Percentiles rank a stretch among this genome's conserved stretches.
These are phyloP conservation scores for Agaricus sinodeliciosus DNA, from an alignment of 768 basidiomycete genomes.

Conservation along the genomic window DNA sequence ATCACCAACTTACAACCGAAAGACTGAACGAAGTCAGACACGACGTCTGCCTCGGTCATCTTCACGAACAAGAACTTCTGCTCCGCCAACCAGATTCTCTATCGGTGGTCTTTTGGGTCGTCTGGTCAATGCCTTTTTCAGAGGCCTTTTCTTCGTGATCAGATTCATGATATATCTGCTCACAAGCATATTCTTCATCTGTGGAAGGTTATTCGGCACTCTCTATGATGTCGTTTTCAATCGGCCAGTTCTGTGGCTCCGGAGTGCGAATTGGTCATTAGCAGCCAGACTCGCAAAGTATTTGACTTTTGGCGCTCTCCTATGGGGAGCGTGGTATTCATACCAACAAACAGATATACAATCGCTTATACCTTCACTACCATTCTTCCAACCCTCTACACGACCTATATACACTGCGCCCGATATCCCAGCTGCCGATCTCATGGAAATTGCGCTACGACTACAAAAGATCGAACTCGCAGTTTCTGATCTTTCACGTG, in stretches of 20 bases:
- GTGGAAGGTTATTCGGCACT: slow-evolving; percentile 44
- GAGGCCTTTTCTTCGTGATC: slow-evolving; percentile 16
- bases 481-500: slow-evolving; percentile 51
- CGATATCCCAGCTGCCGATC: slow-evolving; percentile 52
- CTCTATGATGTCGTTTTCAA: slow-evolving; percentile 39
- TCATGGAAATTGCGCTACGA: slow-evolving; percentile 58
- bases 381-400: slow-evolving; percentile 18
- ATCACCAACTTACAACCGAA: slow-evolving; percentile 16
- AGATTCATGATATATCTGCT: slow-evolving; percentile 24
- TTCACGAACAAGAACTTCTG: slow-evolving; percentile 14
- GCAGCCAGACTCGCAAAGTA: slow-evolving; percentile 32
- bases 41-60: slow-evolving; percentile 23
- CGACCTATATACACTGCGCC: slow-evolving; percentile 43
- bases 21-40: slow-evolving; percentile 21
- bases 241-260: slow-evolving; percentile 38
- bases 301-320: slow-evolving; percentile 30
- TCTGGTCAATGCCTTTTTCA: slow-evolving; percentile 26
- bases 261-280: slow-evolving; percentile 21
- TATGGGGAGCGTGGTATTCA: slow-evolving; percentile 40
- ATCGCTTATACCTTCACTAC: slow-evolving; percentile 26
- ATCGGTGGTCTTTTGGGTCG: slow-evolving; percentile 39
- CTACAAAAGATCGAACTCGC: slow-evolving; percentile 58
- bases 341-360: slow-evolving; percentile 30
- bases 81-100: slow-evolving; percentile 21
- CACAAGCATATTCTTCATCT: slow-evolving; percentile 30